These are phyloP conservation scores for Penicillium parvum DNA, from an alignment of 495 filamentous ascomycete species.

Conservation along the genomic window DNA sequence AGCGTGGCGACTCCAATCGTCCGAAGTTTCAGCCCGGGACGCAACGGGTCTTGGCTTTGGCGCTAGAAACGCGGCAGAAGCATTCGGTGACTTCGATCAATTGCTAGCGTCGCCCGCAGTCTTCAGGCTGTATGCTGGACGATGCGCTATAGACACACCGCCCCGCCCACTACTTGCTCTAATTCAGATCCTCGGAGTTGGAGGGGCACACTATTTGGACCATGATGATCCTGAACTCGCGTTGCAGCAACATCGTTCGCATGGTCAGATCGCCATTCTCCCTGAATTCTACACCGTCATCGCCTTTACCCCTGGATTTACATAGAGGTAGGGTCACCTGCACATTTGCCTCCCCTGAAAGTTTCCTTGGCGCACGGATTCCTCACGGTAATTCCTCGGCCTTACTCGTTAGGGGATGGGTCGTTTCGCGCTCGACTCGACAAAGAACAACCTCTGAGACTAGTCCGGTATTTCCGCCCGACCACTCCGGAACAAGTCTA, in stretches of 20 bases:
- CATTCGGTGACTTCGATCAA: slow-evolving; percentile 19
- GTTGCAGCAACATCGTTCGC: no score
- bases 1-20: slow-evolving; percentile 1
- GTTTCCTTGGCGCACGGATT: slow-evolving; percentile 3
- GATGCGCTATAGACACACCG: slow-evolving; percentile 11
- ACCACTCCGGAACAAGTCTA: not conserved
- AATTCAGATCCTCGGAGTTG: slow-evolving; percentile 5
- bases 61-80: slow-evolving; percentile 38
- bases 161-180: slow-evolving; percentile 7
- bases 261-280: no score
- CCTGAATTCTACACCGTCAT: no score
- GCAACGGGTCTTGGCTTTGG: slow-evolving; percentile 30
- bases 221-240: not conserved
- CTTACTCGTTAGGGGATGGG: slow-evolving; percentile 3
- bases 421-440: no score
- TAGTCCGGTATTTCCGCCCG: not conserved
- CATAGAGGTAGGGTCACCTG: not conserved
- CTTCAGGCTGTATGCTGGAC: slow-evolving; percentile 4
- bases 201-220: not conserved
- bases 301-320: not conserved
- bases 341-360: not conserved
- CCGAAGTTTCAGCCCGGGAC: slow-evolving; percentile 19
- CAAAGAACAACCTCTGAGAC: no score
- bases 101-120: slow-evolving; percentile 18
- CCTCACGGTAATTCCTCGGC: slow-evolving; percentile 6